Conservation (phyloP, 768 basidiomycete species). For the Panaeolus cyanescens region DNA sequence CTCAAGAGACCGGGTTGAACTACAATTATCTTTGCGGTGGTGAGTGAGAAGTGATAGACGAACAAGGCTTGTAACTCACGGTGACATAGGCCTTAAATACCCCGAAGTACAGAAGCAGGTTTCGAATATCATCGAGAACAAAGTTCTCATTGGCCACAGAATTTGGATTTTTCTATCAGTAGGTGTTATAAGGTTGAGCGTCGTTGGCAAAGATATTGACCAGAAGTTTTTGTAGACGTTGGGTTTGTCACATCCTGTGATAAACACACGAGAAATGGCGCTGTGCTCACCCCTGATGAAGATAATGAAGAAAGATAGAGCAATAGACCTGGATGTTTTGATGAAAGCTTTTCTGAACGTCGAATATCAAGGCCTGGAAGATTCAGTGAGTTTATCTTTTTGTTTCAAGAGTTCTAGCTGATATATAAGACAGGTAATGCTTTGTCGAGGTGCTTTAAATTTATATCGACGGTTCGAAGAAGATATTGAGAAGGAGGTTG, state of each 20-base stretch:
- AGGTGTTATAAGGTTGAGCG: conserved; percentile 6
- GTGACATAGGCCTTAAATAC: conserved; percentile 46
- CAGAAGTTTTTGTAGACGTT: conserved; percentile 40
- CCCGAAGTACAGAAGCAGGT: conserved; percentile 47
- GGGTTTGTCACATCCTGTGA: conserved; percentile 50
- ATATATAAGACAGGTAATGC: conserved; percentile 41
- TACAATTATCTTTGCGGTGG: conserved; percentile 41
- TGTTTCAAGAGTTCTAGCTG: background rate
- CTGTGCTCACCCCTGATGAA: conserved; percentile 52
- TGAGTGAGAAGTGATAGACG: conserved; percentile 14
- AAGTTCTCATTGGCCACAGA: conserved; percentile 57
- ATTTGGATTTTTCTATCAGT: conserved; percentile 58
- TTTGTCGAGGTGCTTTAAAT: conserved; percentile 51
- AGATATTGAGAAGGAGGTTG: conserved; percentile 50
- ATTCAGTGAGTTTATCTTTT: conserved; percentile 42
- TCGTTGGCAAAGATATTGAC: background rate
- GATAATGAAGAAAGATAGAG: conserved; percentile 35
- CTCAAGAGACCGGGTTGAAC: conserved; percentile 46
- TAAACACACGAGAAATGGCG: conserved; percentile 57
- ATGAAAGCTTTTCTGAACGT: conserved; percentile 45
- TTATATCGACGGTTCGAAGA: conserved; percentile 52
- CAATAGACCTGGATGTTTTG: conserved; percentile 41
- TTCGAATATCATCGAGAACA: conserved; percentile 41
- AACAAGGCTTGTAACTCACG: background rate
- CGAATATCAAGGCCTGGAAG: conserved; percentile 25